Base-by-base conservation (phyloP, 768 basidiomycete genomes). In the Phylloporus scabripes region DNA sequence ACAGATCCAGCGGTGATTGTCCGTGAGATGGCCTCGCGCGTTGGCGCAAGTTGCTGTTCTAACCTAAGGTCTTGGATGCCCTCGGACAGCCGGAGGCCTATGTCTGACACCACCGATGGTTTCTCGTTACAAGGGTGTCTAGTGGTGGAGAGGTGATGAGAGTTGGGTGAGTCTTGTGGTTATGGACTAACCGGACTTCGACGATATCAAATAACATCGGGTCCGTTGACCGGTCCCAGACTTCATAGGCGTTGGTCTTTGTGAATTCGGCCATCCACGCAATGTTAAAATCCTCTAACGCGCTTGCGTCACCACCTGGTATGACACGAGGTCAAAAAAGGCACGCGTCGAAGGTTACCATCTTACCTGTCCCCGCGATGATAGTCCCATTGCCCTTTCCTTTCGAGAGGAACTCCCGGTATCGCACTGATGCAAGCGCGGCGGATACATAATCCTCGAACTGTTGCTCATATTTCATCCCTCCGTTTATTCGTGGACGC, bases 371-470 rank as follows among this genome's bases (percentile, higher is more conserved):
- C 23, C 83, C 85, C 9, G 82, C 76, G 33, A 89, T 88, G 28
- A 86, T 71, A 14, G 87, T 76, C 42, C 82, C 82, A 54, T 59
- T 62, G 29, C 72, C 74, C 65, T 84, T 78, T 34, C 84, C 76
- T 64, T 86, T 91, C 8, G 75, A 64, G 18, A 92, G 59, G 68
- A 91, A 99, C 55, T 92, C 91, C 1, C 84, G 81, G 64, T 92
- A 97, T 65, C 93, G 92, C 53, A 98, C 82, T 12, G 87, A 83
- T 3, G 94, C 78, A 9, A 99, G 76, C 3, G 89, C 87, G 2
- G 88, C 87, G 21, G 82, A 85, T 40, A 98, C 82, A 61, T 99
- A 99, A 63, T 98, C 95, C 64, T 98, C 93, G 47, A 95, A 95
- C 82, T 59, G 29, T 28, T 11, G 24, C 11, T 15, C 28, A 12